These are phyloP conservation scores for Allomyces javanicus DNA, from an alignment of 192 early-diverging fungal species.

Conservation along the genomic window DNA sequence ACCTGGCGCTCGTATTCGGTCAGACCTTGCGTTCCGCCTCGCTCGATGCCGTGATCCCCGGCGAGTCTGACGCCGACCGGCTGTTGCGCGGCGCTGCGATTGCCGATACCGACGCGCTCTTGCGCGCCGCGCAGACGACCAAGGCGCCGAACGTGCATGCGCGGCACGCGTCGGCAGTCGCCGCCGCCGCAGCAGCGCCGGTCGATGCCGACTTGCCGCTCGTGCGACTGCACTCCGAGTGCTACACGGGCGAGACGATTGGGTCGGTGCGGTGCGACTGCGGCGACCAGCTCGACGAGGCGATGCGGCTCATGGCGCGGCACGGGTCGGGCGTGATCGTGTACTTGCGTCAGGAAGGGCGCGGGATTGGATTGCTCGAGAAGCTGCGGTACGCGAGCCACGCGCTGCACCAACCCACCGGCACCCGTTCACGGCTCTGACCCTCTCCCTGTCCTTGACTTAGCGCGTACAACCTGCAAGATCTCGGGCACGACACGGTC, in stretches of 20 bases:
- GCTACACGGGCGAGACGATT: slow-evolving; percentile 91
- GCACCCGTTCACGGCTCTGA: no score
- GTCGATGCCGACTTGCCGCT: slow-evolving; percentile 25
- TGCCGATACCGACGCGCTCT: slow-evolving; percentile 16
- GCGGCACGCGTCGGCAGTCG: background rate
- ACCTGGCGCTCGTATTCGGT: slow-evolving; percentile 86
- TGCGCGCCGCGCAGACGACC: background rate
- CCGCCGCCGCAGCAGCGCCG: background rate
- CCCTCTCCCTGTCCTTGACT: no score
- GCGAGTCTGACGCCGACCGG: slow-evolving; percentile 63
- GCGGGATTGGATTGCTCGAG: slow-evolving; percentile 81
- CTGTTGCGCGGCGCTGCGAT: slow-evolving; percentile 52
- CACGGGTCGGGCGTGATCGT: slow-evolving; percentile 82
- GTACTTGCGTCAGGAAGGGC: slow-evolving; percentile 88
- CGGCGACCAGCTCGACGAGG: slow-evolving; percentile 78
- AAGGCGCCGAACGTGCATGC: background rate
- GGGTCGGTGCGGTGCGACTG: slow-evolving; percentile 84
- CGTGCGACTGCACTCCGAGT: slow-evolving; percentile 87
- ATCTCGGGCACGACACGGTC: slow-evolving; percentile 84
- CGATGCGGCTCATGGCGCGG: slow-evolving; percentile 67
- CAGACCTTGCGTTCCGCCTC: slow-evolving; percentile 47
- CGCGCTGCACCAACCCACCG: no score
- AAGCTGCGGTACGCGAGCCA: slow-evolving; percentile 61
- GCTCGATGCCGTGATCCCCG: slow-evolving; percentile 37
- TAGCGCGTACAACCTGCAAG: slow-evolving; percentile 92